These are phyloP conservation scores for Pythium sp. DNA, from an alignment of 352 stramenopile species.

Conservation along the genomic window DNA sequence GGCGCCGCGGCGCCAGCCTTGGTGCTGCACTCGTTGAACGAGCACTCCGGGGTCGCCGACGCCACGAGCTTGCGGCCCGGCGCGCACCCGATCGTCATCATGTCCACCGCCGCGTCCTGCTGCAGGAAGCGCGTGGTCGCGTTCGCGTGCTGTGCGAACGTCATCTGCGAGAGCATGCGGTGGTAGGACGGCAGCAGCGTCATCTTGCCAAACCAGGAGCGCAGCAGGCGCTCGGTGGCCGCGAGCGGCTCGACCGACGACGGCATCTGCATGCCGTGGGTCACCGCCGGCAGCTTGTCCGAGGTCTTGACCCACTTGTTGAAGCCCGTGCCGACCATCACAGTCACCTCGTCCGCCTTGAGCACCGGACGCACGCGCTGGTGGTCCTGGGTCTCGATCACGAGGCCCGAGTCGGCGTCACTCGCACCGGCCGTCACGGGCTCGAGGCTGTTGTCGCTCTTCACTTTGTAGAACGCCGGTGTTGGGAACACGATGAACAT, in stretches of 20 bases:
- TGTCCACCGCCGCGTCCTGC: constrained; percentile 24
- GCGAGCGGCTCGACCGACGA: constrained; percentile 22
- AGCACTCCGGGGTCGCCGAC: constrained; percentile 30
- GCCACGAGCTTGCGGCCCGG: constrained; percentile 35
- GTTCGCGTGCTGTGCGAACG: constrained; percentile 43
- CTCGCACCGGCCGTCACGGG: constrained; percentile 24
- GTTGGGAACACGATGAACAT: constrained; percentile 59
- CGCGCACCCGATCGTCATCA: constrained; percentile 35
- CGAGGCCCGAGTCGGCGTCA: constrained; percentile 41
- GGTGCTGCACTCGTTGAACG: constrained; percentile 27
- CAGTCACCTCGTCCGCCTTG: constrained; percentile 44
- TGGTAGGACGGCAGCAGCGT: constrained; percentile 54
- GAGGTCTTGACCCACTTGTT: constrained; percentile 48
- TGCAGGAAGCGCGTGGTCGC: constrained; percentile 31
- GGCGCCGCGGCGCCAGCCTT: constrained; percentile 26
- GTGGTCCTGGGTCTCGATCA: constrained; percentile 46
- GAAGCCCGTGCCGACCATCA: constrained; percentile 64
- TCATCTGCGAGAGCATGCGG: constrained; percentile 44
- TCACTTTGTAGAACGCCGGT: constrained; percentile 50
- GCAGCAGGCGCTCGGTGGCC: constrained; percentile 31
- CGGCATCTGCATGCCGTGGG: constrained; percentile 61
- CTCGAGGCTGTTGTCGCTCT: constrained; percentile 27
- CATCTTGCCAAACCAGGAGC: constrained; percentile 65
- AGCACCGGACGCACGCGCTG: constrained; percentile 45
- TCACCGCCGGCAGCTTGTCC: constrained; percentile 44